Percentiles rank a stretch among this genome's conserved stretches.
Conservation (phyloP, 2,329 filamentous ascomycete species). For the Claviceps capensis region DNA sequence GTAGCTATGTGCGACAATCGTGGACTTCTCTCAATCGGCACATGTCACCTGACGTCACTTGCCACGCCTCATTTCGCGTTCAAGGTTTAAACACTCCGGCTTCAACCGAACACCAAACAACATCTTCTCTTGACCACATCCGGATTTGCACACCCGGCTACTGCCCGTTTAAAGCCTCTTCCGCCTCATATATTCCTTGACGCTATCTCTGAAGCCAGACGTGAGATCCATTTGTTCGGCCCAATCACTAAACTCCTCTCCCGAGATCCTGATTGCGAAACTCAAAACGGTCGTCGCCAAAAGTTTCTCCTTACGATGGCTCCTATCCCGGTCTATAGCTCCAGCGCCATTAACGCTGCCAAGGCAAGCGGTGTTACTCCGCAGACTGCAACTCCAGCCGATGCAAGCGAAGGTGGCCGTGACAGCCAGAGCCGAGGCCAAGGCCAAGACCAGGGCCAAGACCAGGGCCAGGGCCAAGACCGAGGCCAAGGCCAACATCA, state of each 20-base stretch:
- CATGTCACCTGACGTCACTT: conserved; percentile 6
- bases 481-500: conserved; percentile 1
- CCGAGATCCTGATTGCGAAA: neutral
- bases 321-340: conserved; percentile 44
- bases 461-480: neutral
- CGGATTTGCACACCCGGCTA: neutral
- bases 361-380: conserved; percentile 38
- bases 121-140: neutral
- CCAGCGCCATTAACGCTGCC: conserved; percentile 43
- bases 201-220: neutral
- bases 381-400: conserved; percentile 20
- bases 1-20: no score
- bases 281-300: neutral
- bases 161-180: neutral
- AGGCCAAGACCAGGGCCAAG: no score
- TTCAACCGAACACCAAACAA: neutral
- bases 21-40: neutral
- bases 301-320: conserved; percentile 31
- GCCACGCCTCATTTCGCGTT: neutral
- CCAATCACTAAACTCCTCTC: neutral
- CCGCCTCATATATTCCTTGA: neutral
- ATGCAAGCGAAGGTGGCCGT: neutral
- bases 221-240: neutral
- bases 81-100: neutral
- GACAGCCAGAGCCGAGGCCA: no score